phyloP scores from a whole-genome alignment of 768 basidiomycete genomes.

The Omphalotus guepiniiformis region DNA sequence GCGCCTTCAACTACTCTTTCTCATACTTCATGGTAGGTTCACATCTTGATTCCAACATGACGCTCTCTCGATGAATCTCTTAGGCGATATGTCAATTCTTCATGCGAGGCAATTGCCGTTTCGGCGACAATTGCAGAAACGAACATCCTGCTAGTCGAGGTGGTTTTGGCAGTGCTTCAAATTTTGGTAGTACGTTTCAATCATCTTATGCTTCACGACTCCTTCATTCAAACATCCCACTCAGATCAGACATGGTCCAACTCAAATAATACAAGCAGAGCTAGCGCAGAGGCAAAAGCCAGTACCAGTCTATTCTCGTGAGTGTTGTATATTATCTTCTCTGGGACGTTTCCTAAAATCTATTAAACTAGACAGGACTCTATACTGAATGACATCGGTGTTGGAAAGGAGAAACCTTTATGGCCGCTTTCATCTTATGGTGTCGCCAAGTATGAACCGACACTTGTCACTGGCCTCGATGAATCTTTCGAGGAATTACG shows the following conservation, averaged over 20 bases:
- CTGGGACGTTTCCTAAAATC: constrained; percentile 3
- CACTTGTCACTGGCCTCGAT: constrained; percentile 61
- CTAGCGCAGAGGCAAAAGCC: constrained; percentile 19
- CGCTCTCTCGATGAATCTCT: too few species aligned
- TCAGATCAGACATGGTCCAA: constrained; percentile 40
- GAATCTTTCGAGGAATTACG: constrained; percentile 78
- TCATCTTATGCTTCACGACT: neutral
- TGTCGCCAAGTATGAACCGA: constrained; percentile 70
- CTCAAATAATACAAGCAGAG: constrained; percentile 14
- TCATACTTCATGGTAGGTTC: too few species aligned
- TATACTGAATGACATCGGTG: constrained; percentile 60
- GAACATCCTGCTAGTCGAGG: constrained; percentile 48
- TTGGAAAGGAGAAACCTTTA: constrained; percentile 58
- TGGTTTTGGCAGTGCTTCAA: constrained; percentile 23
- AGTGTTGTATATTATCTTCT: constrained; percentile 13
- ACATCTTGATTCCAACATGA: too few species aligned
- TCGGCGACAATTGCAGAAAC: constrained; percentile 60
- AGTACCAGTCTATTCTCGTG: constrained; percentile 35
- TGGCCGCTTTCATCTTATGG: constrained; percentile 83
- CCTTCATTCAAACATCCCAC: neutral
- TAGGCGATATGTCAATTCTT: constrained; percentile 64
- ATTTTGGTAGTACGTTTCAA: constrained; percentile 49
- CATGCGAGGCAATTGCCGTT: constrained; percentile 60
- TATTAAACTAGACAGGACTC: constrained; percentile 46
- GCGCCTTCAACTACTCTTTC: too few species aligned